These are phyloP conservation scores for Populus hybrid DNA, from an alignment of 441 rosid genomes.

Conservation along the genomic window DNA sequence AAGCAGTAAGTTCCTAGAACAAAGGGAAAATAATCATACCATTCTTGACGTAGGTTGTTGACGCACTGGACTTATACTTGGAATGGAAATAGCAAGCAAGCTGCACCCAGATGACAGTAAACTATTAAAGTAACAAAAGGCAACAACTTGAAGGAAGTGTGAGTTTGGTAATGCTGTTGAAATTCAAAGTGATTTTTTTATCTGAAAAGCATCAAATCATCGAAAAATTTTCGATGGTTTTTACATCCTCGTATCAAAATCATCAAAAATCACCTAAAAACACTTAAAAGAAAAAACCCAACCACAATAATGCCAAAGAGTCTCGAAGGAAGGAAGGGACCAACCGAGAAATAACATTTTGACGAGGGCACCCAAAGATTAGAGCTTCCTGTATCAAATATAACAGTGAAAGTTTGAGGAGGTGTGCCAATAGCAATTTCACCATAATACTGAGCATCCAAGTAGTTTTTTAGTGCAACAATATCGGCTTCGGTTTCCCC, in stretches of 20 bases:
- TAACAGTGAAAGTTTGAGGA: slow-evolving; percentile 69
- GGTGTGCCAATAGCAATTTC: slow-evolving; percentile 75
- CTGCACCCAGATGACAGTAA: slow-evolving; percentile 33
- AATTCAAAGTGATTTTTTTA: too few relatives aligned
- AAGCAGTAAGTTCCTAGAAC: background rate
- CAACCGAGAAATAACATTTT: slow-evolving; percentile 72
- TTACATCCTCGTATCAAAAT: too few relatives aligned
- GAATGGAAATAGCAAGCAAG: slow-evolving; percentile 69
- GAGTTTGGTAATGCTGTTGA: too few relatives aligned
- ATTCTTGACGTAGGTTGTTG: slow-evolving; percentile 56
- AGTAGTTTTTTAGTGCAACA: slow-evolving; percentile 55
- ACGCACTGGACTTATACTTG: slow-evolving; percentile 55
- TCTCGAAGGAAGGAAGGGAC: slow-evolving; percentile 12
- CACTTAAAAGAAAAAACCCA: too few relatives aligned
- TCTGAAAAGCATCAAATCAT: too few relatives aligned
- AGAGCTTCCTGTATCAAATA: slow-evolving; percentile 87
- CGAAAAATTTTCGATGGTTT: too few relatives aligned
- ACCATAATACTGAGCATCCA: slow-evolving; percentile 85
- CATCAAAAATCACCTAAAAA: too few relatives aligned
- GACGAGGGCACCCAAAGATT: slow-evolving; percentile 85
- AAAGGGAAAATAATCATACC: slow-evolving; percentile 37
- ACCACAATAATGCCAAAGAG: too few relatives aligned
- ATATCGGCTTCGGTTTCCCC: slow-evolving; percentile 41
- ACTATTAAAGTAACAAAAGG: background rate
- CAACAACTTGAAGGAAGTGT: background rate